Evolutionary conservation across 140 eudicot genomes (phyloP).

Genomic region (Anethum foeniculum): DNA sequence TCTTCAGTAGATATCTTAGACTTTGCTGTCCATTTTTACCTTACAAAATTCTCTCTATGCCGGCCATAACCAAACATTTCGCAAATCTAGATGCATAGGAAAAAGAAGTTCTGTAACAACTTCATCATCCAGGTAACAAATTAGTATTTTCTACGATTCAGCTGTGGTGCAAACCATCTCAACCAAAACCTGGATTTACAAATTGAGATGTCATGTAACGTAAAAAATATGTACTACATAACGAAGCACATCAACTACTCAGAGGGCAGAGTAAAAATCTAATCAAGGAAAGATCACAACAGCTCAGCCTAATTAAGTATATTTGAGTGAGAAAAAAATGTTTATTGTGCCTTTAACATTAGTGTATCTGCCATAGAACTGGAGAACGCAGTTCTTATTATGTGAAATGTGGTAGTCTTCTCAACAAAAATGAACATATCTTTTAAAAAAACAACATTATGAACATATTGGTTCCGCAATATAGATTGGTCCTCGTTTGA

Average conservation of each 20-base stretch:
- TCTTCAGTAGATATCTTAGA: neutral
- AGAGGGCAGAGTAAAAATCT: neutral
- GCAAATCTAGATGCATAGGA: slow-evolving; percentile 9
- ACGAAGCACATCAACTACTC: neutral
- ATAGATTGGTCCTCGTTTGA: neutral
- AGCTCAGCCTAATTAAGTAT: neutral
- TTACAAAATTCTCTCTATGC: slow-evolving; percentile 41
- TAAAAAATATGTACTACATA: neutral
- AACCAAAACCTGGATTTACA: neutral
- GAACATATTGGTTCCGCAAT: neutral
- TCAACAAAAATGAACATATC: neutral
- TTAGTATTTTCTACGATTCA: neutral
- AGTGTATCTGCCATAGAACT: neutral
- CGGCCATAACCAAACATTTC: slow-evolving; percentile 44
- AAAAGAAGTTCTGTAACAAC: neutral
- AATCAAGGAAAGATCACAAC: neutral
- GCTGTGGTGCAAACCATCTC: neutral
- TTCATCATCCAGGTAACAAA: neutral
- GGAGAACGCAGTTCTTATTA: neutral
- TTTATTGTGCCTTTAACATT: neutral
- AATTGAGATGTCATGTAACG: neutral
- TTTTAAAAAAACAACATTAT: no score
- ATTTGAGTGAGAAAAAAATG: neutral
- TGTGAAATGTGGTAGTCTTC: neutral
- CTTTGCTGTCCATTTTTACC: slow-evolving; percentile 25